phyloP scores from a whole-genome alignment of 2,329 filamentous ascomycete species.

The Xylariaceae sp. region DNA sequence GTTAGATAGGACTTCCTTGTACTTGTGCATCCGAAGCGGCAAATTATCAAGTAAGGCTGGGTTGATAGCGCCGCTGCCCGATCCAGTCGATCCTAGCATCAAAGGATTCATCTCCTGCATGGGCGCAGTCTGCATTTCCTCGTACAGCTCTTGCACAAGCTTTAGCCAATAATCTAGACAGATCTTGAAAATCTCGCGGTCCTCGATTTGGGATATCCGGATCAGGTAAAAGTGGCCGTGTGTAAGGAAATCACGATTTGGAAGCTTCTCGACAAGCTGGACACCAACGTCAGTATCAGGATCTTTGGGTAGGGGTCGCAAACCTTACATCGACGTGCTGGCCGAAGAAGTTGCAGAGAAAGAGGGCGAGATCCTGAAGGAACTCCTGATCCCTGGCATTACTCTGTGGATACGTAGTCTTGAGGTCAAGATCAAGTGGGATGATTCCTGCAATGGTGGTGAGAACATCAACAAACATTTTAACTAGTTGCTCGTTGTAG shows the following conservation, averaged over 20 bases:
- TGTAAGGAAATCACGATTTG: conserved; percentile 89
- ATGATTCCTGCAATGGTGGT: conserved; percentile 92
- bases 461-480: conserved; percentile 97
- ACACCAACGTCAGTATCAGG: conserved; percentile 17
- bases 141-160: conserved; percentile 93
- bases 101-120: conserved; percentile 91
- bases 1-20: conserved; percentile 88
- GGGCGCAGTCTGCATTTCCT: conserved; percentile 96
- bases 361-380: conserved; percentile 91
- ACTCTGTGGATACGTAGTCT: conserved; percentile 84
- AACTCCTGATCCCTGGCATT: conserved; percentile 96
- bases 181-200: conserved; percentile 99
- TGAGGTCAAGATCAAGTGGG: conserved; percentile 82
- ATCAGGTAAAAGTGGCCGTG: conserved; percentile 98
- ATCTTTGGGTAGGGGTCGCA: not conserved
- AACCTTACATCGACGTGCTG: conserved; percentile 73
- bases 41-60: conserved; percentile 82
- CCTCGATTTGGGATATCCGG: conserved; percentile 96
- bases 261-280: conserved; percentile 88
- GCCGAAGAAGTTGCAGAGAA: conserved; percentile 94
- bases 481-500: conserved; percentile 92
- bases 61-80: conserved; percentile 79
- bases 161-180: conserved; percentile 99
- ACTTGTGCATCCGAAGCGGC: conserved; percentile 95
- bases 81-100: conserved; percentile 67